These are phyloP conservation scores for Malassezia restricta DNA, from an alignment of 1,284 basidiomycete genomes.

Conservation along the genomic window DNA sequence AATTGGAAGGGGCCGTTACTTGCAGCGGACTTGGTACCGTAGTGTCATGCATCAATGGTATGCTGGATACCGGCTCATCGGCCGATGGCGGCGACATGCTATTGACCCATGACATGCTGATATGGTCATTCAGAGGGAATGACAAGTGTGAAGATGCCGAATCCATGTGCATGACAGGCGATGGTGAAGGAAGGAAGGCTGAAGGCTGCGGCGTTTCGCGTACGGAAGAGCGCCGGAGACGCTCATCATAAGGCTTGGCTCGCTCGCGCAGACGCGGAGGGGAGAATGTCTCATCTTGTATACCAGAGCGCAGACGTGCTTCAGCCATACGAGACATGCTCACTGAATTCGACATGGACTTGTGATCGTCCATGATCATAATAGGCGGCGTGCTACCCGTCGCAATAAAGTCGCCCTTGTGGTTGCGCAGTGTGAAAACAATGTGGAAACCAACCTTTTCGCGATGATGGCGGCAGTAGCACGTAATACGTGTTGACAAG, in stretches of 20 bases:
- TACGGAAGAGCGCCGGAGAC: conserved; percentile 13
- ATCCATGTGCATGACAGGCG: neutral
- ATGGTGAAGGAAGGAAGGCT: neutral
- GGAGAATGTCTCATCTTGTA: conserved; percentile 9
- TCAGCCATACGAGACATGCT: neutral
- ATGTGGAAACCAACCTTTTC: conserved; percentile 92
- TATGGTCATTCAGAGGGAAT: conserved; percentile 3
- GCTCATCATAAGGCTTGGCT: conserved; percentile 35
- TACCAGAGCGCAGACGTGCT: neutral
- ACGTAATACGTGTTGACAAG: conserved; percentile 87
- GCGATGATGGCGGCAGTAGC: conserved; percentile 96
- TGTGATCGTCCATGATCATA: conserved; percentile 89
- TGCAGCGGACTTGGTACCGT: neutral
- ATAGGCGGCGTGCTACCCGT: conserved; percentile 76
- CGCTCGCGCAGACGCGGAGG: conserved; percentile 18
- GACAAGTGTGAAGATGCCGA: neutral
- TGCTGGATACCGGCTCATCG: neutral
- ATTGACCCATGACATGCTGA: neutral
- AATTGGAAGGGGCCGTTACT: neutral
- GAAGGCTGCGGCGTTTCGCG: neutral
- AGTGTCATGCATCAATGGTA: neutral
- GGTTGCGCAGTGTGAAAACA: conserved; percentile 74
- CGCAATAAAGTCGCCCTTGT: conserved; percentile 67
- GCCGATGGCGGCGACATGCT: neutral
- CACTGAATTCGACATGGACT: conserved; percentile 49